Percentiles rank a stretch among this genome's conserved stretches.
phyloP scores from a whole-genome alignment of 1,139 yeast species.

The Geotrichum cucujoidarum region DNA sequence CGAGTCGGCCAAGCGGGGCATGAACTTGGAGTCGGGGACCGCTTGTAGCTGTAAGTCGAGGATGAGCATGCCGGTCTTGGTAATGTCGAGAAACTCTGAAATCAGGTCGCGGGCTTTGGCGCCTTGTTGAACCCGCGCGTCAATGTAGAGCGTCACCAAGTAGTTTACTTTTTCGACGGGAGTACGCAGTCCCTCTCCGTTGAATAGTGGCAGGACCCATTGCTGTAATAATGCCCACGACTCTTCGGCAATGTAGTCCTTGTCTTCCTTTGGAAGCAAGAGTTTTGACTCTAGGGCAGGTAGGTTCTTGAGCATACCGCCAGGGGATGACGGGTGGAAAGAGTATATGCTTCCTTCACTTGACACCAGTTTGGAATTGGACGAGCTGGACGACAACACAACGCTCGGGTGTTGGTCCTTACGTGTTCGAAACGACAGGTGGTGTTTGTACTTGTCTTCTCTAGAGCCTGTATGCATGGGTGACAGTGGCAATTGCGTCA shows the following conservation, averaged over 20 bases:
- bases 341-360: slow-evolving; percentile 44
- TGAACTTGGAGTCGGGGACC: slow-evolving; percentile 26
- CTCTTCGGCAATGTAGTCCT: slow-evolving; percentile 45
- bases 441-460: slow-evolving; percentile 34
- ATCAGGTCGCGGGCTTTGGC: slow-evolving; percentile 40
- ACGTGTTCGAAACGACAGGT: slow-evolving; percentile 38
- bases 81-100: slow-evolving; percentile 45
- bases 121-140: slow-evolving; percentile 39
- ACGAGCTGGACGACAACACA: slow-evolving; percentile 44
- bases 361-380: slow-evolving; percentile 45
- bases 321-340: slow-evolving; percentile 42
- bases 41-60: slow-evolving; percentile 35
- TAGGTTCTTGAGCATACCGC: slow-evolving; percentile 32
- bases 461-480: slow-evolving; percentile 22
- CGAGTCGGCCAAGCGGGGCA: slow-evolving; percentile 34
- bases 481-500: slow-evolving; percentile 21
- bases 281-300: slow-evolving; percentile 35
- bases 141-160: slow-evolving; percentile 45
- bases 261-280: slow-evolving; percentile 39
- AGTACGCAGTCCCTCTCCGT: slow-evolving; percentile 45
- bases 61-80: slow-evolving; percentile 43
- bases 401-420: slow-evolving; percentile 40
- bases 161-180: slow-evolving; percentile 57
- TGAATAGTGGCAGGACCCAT: slow-evolving; percentile 45
- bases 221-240: slow-evolving; percentile 47